Percentiles rank a stretch among this genome's conserved stretches.
These are phyloP conservation scores for Fusarium lateritium DNA, from an alignment of 2,329 filamentous ascomycete genomes.

Conservation along the genomic window DNA sequence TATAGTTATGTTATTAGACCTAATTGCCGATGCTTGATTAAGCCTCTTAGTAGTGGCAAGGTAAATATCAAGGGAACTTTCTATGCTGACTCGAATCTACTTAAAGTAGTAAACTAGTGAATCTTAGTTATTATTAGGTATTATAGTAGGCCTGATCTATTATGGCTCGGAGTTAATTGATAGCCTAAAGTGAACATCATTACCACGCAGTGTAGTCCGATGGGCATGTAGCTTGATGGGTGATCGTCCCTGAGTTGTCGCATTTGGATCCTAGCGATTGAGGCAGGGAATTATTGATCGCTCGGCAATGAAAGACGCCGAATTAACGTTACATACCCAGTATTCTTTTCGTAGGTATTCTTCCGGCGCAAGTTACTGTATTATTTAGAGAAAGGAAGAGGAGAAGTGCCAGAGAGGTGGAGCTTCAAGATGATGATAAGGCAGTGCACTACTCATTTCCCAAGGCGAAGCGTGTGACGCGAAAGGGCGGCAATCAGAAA, in stretches of 20 bases:
- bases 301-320: not conserved
- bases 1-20: too few species aligned
- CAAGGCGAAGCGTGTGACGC: not conserved
- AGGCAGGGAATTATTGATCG: not conserved
- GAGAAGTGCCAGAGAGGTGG: not conserved
- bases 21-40: too few species aligned
- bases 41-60: too few species aligned
- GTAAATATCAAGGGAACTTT: too few species aligned
- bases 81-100: too few species aligned
- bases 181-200: not conserved
- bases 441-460: not conserved
- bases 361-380: not conserved
- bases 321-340: not conserved
- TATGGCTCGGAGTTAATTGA: too few species aligned
- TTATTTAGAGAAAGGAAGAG: not conserved
- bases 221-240: not conserved
- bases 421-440: not conserved
- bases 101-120: too few species aligned
- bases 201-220: too few species aligned
- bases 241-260: not conserved
- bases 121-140: too few species aligned
- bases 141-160: too few species aligned
- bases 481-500: not conserved
- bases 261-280: not conserved
- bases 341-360: not conserved